Evolutionary conservation across 2,329 filamentous ascomycete genomes (phyloP).

Genomic region (Saccharata proteae): DNA sequence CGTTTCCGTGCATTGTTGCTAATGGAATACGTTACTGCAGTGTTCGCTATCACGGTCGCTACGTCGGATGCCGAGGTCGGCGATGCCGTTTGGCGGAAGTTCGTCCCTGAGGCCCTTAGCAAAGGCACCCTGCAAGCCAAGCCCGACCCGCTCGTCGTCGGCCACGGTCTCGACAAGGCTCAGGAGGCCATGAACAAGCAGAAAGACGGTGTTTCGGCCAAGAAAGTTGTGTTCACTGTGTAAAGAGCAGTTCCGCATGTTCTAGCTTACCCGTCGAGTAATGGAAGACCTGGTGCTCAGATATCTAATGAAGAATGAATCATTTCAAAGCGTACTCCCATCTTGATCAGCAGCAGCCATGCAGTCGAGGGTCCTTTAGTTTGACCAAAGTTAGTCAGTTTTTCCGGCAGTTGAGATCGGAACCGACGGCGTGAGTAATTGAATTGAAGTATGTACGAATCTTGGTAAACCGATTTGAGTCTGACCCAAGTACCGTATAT

Average conservation of each 20-base stretch:
- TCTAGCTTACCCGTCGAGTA: neutral
- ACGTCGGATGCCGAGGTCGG: constrained; percentile 15
- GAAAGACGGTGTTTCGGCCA: constrained; percentile 23
- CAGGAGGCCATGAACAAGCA: constrained; percentile 15
- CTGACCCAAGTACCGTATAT: too few species aligned
- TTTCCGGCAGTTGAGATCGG: too few species aligned
- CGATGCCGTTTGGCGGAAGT: constrained; percentile 22
- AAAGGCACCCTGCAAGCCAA: constrained; percentile 19
- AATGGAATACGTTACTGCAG: neutral
- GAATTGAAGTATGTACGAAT: too few species aligned
- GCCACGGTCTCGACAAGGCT: constrained; percentile 17
- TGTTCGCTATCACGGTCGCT: constrained; percentile 9
- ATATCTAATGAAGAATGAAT: constrained; percentile 1
- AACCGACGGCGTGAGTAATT: too few species aligned
- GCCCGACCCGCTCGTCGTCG: constrained; percentile 18
- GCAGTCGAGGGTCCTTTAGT: too few species aligned
- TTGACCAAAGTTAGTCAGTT: too few species aligned
- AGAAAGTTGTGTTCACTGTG: constrained; percentile 25
- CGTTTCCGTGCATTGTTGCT: neutral
- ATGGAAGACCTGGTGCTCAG: neutral
- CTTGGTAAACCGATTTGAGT: too few species aligned
- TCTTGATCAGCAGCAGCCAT: too few species aligned
- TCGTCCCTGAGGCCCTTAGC: constrained; percentile 20
- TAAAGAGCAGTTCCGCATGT: constrained; percentile 1
- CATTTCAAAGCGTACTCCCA: constrained; percentile 13